Percentiles rank a stretch among this genome's conserved stretches.
phyloP scores from a whole-genome alignment of 345 rosid species.

The Salix caprea region DNA sequence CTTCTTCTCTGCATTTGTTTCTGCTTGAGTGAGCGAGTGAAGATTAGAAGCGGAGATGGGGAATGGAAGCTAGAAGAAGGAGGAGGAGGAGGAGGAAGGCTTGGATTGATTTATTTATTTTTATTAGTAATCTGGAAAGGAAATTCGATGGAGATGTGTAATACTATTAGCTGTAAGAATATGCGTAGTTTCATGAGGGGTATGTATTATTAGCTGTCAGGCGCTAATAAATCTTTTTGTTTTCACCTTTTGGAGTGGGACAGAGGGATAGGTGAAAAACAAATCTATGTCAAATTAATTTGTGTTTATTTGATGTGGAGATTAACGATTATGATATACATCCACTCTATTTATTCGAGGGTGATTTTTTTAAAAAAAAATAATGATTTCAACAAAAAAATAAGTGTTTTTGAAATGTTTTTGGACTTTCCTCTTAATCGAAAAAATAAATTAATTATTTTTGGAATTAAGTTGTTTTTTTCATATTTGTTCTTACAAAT shows the following conservation, averaged over 20 bases:
- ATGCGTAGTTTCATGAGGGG: slow-evolving; percentile 24
- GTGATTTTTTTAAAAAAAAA: no score
- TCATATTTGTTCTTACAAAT: no score
- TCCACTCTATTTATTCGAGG: no score
- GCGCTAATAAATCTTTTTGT: slow-evolving; percentile 24
- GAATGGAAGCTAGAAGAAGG: background rate
- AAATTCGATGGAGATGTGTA: background rate
- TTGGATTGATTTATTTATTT: slow-evolving; percentile 17
- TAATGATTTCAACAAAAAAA: no score
- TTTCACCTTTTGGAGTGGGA: background rate
- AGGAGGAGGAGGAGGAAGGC: background rate
- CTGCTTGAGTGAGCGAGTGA: background rate
- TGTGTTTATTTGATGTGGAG: background rate
- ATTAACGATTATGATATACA: background rate
- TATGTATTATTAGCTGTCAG: slow-evolving; percentile 38
- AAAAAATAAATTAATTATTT: no score
- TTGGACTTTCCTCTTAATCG: no score
- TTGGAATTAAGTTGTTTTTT: no score
- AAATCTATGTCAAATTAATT: background rate
- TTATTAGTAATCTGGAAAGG: background rate
- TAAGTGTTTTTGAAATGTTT: no score
- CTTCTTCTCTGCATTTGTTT: background rate
- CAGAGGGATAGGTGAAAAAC: background rate
- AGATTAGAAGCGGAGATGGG: background rate
- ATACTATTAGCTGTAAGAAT: slow-evolving; percentile 28